Base-by-base conservation (phyloP, 805 yeast genomes). In the Lachancea thermotolerans region DNA sequence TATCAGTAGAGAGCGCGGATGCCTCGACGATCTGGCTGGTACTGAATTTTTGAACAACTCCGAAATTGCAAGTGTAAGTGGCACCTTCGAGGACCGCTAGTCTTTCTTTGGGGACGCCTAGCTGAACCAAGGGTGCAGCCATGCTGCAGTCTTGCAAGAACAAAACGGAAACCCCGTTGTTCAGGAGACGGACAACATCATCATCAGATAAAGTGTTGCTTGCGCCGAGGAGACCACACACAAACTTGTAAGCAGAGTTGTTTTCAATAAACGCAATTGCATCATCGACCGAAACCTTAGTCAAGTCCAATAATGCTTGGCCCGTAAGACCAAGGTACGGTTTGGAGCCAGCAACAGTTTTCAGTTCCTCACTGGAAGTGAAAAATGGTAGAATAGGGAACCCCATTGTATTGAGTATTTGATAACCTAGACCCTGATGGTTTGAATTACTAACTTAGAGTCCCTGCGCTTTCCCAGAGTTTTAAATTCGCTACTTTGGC, bases 101-200 rank as follows among this genome's bases (percentile, higher is more conserved):
- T 51, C 85, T 68, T 5, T 64, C 56, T 10, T 62, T 57, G 34
- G 86, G 83, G 34, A 82, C 73, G 14, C 82, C 84, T 14, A 73
- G 63, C 1, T 57, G 66, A 12, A 67, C 53, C 17, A 74, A 58
- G 32, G 57, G 65, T 0, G 56, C 54, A 1, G 64, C 70, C 30
- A 57, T 59, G 2, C 52, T 41, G 7, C 49, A 55, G 3, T 62
- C 41, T 25, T 43, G 37, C 8, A 74, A 71, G 45, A 79, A 66
- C 3, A 82, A 55, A 15, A 70, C 67, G 21, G 65, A 57, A 11
- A 81, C 75, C 38, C 93, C 93, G 41, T 68, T 69, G 56, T 85
- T 84, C 46, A 85, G 70, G 33, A 83, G 58, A 8, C 68, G 74
- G 34, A 81, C 67, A 15, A 71, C 61, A 47, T 81, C 83, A 35